Percentiles rank a stretch among this genome's conserved stretches.
These are phyloP conservation scores for Tulasnella sp. DNA, from an alignment of 768 basidiomycete species.

Conservation along the genomic window DNA sequence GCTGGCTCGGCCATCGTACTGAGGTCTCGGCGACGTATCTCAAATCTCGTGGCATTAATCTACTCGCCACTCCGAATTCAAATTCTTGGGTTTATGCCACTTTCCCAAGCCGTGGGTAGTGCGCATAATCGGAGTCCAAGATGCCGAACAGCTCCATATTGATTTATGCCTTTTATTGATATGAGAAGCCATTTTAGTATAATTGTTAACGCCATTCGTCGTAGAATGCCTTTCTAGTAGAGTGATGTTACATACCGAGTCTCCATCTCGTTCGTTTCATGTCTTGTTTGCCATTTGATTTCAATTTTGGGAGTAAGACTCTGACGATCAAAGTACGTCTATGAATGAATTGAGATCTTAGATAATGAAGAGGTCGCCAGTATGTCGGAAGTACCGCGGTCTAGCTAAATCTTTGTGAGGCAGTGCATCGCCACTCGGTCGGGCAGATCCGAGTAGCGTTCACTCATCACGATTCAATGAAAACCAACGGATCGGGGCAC, in stretches of 20 bases:
- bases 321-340: not conserved
- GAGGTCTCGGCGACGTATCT: not conserved
- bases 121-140: not conserved
- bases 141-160: not conserved
- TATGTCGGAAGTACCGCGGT: not conserved
- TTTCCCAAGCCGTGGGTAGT: not conserved
- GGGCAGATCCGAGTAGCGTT: not conserved
- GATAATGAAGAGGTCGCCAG: not conserved
- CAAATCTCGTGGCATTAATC: not conserved
- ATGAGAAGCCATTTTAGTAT: not conserved
- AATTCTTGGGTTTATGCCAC: not conserved
- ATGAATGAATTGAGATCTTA: not conserved
- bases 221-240: not conserved
- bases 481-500: not conserved
- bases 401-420: not conserved
- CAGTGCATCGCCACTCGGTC: not conserved
- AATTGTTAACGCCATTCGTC: not conserved
- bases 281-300: not conserved
- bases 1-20: not conserved
- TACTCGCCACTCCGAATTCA: not conserved
- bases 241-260: not conserved
- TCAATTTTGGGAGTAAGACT: not conserved
- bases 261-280: not conserved
- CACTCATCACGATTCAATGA: not conserved
- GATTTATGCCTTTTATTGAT: not conserved